Evolutionary conservation across 148 eudicot genomes (phyloP).

Genomic region (Dysphania ambrosioides): DNA sequence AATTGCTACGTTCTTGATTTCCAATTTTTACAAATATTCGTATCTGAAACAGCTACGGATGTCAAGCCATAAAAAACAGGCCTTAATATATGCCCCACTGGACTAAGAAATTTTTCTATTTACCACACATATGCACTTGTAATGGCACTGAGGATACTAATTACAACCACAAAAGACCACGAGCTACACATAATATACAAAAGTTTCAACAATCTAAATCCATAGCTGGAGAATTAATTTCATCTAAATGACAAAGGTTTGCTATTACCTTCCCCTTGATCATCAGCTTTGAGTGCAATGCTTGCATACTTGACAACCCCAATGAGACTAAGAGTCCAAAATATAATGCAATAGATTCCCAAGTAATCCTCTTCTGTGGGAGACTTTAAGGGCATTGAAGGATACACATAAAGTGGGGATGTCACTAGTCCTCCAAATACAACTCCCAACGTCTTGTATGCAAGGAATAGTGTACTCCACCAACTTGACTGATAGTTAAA

Average conservation of each 20-base stretch:
- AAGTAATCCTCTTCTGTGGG: constrained; percentile 62
- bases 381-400: constrained; percentile 54
- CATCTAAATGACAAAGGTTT: not conserved
- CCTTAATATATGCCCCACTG: not conserved
- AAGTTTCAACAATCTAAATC: not conserved
- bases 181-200: not conserved
- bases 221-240: too few relatives aligned
- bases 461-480: constrained; percentile 42
- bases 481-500: constrained; percentile 17
- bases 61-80: not conserved
- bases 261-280: constrained; percentile 67
- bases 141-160: not conserved
- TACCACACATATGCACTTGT: not conserved
- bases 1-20: not conserved
- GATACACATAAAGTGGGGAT: constrained; percentile 64
- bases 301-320: constrained; percentile 60
- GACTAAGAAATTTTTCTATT: not conserved
- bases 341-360: constrained; percentile 65
- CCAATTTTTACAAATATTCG: not conserved
- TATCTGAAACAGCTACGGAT: not conserved
- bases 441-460: constrained; percentile 60
- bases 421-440: constrained; percentile 69
- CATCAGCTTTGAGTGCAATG: constrained; percentile 62
- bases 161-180: not conserved
- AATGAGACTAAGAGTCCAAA: constrained; percentile 67